Evolutionary conservation across 2,329 filamentous ascomycete genomes (phyloP), one percentile per base, ranked within the genome.

Genomic region (Xylariaceae sp.): DNA sequence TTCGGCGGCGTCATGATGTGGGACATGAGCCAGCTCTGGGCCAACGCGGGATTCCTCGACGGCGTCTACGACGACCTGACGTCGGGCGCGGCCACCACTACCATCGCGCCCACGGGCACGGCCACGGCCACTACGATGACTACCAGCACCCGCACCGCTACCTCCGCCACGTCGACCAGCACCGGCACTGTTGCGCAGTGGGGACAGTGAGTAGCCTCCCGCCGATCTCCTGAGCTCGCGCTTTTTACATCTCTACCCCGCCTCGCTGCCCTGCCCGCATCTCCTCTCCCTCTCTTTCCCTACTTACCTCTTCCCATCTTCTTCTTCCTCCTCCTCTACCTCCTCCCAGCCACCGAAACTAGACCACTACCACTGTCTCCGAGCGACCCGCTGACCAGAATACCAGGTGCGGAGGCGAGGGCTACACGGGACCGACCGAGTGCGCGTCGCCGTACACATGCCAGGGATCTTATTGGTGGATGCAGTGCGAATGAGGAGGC

Each of bases 1-100:
- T 82, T 83, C 46, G 78, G 77, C 6, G 79, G 79, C 19, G 67
- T 78, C 18, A 81, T 83, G 78, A 65, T 81, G 59, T 83, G 77
- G 79, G 79, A 83, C 53, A 72, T 72, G 57, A 72, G 64, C 19
- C 75, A 80, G 59, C 64, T 72, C 2, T 77, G 68, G 42, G 56
- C 58, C n/a, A 80, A 81, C 54, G 21, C 44, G 2, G 75, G 73
- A 1, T 79, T 77, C 51, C 57, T 80, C 34, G 54, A 57, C 17
- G 51, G 59, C 23, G 57, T 77, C 4, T 52, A 56, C 44, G 36
- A 48, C 21, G 51, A 58, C 36, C 48, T 69, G 35, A 47, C 31
- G 18, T 11, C 17, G 7, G 31, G 35, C 5, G 18, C 32, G 25
- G 33, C 36, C 14, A 36, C 26, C 24, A 40, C 40, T 17, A 44